Evolutionary conservation across 495 filamentous ascomycete species (phyloP).

Genomic region (Entonaema liquescens): DNA sequence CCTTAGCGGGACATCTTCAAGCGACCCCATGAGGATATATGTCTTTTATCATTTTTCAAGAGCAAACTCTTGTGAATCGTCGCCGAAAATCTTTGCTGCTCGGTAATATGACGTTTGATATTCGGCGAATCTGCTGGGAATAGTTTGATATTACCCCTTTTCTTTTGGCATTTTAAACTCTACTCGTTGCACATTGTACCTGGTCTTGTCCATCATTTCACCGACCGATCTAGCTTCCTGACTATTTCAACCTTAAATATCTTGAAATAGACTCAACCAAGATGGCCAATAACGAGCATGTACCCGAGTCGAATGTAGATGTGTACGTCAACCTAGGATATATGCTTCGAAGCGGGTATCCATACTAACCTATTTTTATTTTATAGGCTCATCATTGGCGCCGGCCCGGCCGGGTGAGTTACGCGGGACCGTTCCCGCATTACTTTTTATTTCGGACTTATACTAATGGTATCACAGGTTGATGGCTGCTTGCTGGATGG

Average conservation of each 20-base stretch:
- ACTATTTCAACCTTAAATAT: background rate
- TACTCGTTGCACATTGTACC: background rate
- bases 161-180: background rate
- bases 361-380: conserved; percentile 18
- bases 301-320: conserved; percentile 46
- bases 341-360: background rate
- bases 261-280: background rate
- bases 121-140: background rate
- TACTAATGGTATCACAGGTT: conserved; percentile 44
- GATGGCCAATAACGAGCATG: conserved; percentile 22
- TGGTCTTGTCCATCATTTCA: background rate
- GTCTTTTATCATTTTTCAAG: background rate
- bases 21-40: background rate
- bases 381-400: conserved; percentile 65
- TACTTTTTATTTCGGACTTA: background rate
- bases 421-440: background rate
- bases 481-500: conserved; percentile 71
- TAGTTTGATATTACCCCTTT: background rate
- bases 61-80: background rate
- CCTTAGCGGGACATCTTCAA: background rate
- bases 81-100: background rate
- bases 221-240: background rate
- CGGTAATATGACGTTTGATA: background rate
- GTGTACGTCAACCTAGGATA: conserved; percentile 37
- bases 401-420: conserved; percentile 64